Evolutionary conservation across 441 rosid genomes (phyloP).

Genomic region (Erodium trifolium): DNA sequence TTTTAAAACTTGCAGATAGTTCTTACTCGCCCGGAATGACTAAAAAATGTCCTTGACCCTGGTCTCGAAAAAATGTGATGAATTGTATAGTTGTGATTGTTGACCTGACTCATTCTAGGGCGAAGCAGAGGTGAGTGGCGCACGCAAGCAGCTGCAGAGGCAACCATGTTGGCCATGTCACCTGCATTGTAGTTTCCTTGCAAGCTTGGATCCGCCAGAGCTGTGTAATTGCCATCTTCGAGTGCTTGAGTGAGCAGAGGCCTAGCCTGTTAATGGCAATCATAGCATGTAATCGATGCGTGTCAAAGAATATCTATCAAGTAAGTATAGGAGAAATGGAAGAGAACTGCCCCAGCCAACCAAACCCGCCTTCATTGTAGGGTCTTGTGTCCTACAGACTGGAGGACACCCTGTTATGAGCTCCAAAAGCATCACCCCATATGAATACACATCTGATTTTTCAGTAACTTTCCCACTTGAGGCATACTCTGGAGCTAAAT

Average conservation of each 20-base stretch:
- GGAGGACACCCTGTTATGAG: conserved; percentile 77
- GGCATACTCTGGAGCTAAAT: conserved; percentile 94
- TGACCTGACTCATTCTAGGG: conserved; percentile 93
- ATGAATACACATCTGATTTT: conserved; percentile 92
- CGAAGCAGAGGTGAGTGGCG: conserved; percentile 81
- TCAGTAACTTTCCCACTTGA: conserved; percentile 89
- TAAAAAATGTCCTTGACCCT: no score
- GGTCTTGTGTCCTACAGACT: conserved; percentile 45
- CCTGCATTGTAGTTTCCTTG: conserved; percentile 43
- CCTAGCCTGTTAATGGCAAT: conserved; percentile 45
- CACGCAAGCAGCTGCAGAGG: conserved; percentile 90
- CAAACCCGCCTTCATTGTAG: conserved; percentile 73
- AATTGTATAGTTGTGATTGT: neutral
- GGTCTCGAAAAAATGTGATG: no score
- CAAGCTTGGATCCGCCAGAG: conserved; percentile 56
- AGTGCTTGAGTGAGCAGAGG: conserved; percentile 71
- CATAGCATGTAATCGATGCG: neutral
- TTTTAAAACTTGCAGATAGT: no score
- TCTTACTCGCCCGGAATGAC: no score
- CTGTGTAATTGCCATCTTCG: conserved; percentile 63
- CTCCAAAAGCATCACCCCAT: conserved; percentile 90
- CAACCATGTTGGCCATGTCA: conserved; percentile 86
- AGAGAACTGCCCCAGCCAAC: conserved; percentile 76
- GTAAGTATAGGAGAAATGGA: neutral
- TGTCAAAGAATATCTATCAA: neutral